phyloP scores from a whole-genome alignment of 306 rosid genomes.

The Cercis canadensis region DNA sequence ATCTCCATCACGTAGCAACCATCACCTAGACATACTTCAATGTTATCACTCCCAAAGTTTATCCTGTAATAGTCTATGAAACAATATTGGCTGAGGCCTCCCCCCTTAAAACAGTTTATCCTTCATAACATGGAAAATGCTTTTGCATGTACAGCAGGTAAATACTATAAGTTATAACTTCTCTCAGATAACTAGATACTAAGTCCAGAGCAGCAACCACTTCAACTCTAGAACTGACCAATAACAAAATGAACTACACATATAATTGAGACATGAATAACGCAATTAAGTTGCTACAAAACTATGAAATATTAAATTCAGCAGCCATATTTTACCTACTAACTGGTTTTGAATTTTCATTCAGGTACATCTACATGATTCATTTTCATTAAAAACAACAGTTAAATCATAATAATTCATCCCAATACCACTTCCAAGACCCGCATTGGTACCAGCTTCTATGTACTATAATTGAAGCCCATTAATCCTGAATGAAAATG shows the following conservation, averaged over 20 bases:
- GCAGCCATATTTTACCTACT: neutral
- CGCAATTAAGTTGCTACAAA: neutral
- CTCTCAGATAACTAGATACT: neutral
- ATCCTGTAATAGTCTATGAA: too few relatives aligned
- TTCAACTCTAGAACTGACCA: neutral
- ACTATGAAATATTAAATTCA: neutral
- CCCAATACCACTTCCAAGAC: neutral
- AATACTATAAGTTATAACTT: neutral
- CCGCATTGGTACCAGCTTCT: neutral
- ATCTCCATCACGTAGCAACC: neutral
- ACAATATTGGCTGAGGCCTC: neutral
- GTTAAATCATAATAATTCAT: neutral
- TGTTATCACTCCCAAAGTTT: neutral
- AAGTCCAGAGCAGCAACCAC: neutral
- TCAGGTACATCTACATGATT: neutral
- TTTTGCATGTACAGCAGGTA: too few relatives aligned
- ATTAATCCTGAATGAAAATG: neutral
- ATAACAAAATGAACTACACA: neutral
- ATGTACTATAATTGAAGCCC: neutral
- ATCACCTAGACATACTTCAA: neutral
- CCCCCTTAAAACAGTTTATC: too few relatives aligned
- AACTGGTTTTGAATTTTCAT: neutral
- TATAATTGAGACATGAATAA: neutral
- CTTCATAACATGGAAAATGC: too few relatives aligned
- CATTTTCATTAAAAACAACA: neutral